phyloP scores from a whole-genome alignment of 257 asterid species.

The Solanum chiquidenum region DNA sequence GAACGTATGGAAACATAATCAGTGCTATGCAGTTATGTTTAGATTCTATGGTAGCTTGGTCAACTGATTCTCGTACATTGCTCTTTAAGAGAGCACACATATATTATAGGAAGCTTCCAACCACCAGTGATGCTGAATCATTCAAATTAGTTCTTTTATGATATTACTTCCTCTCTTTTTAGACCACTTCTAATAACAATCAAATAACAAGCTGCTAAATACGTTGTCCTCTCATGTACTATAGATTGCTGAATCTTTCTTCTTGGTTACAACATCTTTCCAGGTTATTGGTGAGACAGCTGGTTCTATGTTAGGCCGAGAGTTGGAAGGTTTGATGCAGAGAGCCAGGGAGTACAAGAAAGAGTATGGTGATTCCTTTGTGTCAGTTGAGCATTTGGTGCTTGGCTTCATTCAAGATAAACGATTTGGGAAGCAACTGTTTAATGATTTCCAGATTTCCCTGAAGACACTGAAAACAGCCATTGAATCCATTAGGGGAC shows the following conservation, averaged over 20 bases:
- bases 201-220: background rate
- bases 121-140: background rate
- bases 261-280: background rate
- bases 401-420: constrained; percentile 67
- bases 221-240: background rate
- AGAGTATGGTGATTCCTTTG: constrained; percentile 78
- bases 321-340: constrained; percentile 68
- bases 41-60: background rate
- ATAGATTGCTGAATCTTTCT: background rate
- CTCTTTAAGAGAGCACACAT: background rate
- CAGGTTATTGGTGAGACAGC: constrained; percentile 85
- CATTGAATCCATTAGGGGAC: constrained; percentile 75
- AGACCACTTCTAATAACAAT: background rate
- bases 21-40: background rate
- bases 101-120: background rate
- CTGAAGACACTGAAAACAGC: constrained; percentile 57
- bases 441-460: constrained; percentile 60
- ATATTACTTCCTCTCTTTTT: background rate
- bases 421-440: constrained; percentile 74
- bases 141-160: background rate
- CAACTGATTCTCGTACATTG: background rate
- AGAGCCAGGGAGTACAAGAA: constrained; percentile 82
- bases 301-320: constrained; percentile 90
- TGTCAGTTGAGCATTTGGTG: constrained; percentile 93
- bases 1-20: background rate